A percentile compares a stretch with the other conserved stretches of the same genome.
Evolutionary conservation across 2,329 filamentous ascomycete species (phyloP).

Genomic region (Colletotrichum siamense): DNA sequence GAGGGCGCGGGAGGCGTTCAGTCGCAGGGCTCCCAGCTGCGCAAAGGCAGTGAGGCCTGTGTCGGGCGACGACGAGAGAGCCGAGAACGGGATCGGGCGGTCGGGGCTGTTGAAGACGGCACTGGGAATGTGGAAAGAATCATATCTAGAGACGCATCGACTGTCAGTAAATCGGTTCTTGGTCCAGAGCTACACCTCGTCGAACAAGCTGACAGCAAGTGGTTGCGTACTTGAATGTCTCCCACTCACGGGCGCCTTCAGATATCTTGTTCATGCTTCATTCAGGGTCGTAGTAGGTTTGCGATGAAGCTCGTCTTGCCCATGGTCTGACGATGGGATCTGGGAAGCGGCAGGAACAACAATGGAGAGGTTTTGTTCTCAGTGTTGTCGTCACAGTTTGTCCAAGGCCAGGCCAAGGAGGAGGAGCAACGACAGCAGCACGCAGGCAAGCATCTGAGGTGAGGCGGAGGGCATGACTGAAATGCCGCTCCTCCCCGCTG

Average conservation of each 20-base stretch:
- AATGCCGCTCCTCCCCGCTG: constrained; percentile 22
- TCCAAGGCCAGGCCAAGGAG: background rate
- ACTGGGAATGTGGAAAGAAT: constrained; percentile 20
- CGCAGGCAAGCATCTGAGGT: constrained; percentile 1
- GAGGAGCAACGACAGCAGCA: background rate
- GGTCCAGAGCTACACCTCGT: background rate
- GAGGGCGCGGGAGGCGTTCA: constrained; percentile 42
- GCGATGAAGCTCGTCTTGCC: constrained; percentile 9
- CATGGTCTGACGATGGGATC: constrained; percentile 6
- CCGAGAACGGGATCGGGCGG: constrained; percentile 25
- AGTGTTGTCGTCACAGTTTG: background rate
- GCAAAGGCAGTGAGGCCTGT: constrained; percentile 52
- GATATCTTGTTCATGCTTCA: constrained; percentile 24
- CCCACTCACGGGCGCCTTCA: constrained; percentile 33
- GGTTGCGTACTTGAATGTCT: constrained; percentile 33
- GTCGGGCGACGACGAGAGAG: constrained; percentile 36
- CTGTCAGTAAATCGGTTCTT: background rate
- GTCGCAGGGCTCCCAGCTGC: constrained; percentile 50
- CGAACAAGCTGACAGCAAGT: background rate
- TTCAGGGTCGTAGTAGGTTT: constrained; percentile 1
- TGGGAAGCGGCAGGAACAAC: background rate
- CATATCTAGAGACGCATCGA: constrained; percentile 9
- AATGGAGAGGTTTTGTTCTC: background rate
- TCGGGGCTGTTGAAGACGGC: constrained; percentile 28
- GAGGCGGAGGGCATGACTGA: constrained; percentile 18